Conservation (phyloP, 2,329 filamentous ascomycete genomes). For the Ceratocystis variospora region DNA sequence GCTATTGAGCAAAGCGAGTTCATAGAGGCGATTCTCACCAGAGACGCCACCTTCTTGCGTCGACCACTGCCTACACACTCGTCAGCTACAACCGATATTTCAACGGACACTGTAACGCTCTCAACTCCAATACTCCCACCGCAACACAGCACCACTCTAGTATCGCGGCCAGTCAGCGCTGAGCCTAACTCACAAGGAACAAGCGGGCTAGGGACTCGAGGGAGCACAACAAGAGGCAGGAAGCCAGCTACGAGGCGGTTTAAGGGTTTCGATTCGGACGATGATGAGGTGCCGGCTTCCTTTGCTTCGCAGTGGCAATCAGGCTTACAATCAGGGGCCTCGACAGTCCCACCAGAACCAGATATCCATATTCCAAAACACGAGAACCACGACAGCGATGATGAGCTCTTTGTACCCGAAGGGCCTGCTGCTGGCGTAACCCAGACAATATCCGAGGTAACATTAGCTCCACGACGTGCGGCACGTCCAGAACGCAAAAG, state of each 20-base stretch:
- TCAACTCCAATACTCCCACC: background rate
- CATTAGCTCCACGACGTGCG: constrained; percentile 20
- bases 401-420: constrained; percentile 46
- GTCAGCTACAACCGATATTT: constrained; percentile 16
- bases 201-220: background rate
- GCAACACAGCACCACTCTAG: background rate
- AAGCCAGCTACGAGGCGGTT: constrained; percentile 45
- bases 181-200: background rate
- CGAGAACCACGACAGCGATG: constrained; percentile 26
- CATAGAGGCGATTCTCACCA: constrained; percentile 73
- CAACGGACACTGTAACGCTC: background rate
- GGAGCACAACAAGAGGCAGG: constrained; percentile 27
- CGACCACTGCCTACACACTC: constrained; percentile 46
- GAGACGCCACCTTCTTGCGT: constrained; percentile 59
- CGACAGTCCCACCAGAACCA: constrained; percentile 17
- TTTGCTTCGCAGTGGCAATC: constrained; percentile 1
- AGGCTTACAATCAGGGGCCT: constrained; percentile 8
- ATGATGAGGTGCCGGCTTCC: constrained; percentile 26
- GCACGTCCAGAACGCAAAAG: constrained; percentile 31
- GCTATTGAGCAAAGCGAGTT: constrained; percentile 85
- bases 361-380: constrained; percentile 10
- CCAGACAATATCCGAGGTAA: constrained; percentile 20
- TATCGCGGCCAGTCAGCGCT: background rate
- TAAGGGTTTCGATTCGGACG: constrained; percentile 51
- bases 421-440: constrained; percentile 23